Base-by-base conservation (phyloP, 2,329 filamentous ascomycete species). In the Pseudogymnoascus sp. region DNA sequence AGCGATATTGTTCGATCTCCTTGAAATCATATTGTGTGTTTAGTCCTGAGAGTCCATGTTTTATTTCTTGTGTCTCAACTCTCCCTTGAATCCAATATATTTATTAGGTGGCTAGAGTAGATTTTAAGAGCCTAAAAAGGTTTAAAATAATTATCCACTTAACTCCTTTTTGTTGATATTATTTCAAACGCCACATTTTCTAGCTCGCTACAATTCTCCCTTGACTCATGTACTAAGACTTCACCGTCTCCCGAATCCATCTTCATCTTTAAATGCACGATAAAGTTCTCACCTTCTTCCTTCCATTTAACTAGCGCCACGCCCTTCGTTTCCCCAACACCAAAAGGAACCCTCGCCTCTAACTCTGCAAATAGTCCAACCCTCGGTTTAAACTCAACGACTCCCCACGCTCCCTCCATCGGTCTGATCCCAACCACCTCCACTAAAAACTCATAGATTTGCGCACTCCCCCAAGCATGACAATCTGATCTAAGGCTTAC, bases 401-500 rank as follows among this genome's bases (percentile, higher is more conserved):
- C 35, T 37, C 35, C 35, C 35, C 35, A 37, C 35, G 12, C 35
- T 37, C 35, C 35, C 35, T 37, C 62, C 16, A 59, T 35, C 4
- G 62, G 64, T 6, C 38, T 6, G 59, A 70, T 63, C 50, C 69
- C 69, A 31, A 68, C 64, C 60, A 78, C 8, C 66, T 78, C 77
- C 7, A 73, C 73, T 33, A 71, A 75, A 40, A 72, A 78, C 63
- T 78, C 77, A 60, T 78, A 78, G 3, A 79, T 68, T 0, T 76
- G 76, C 14, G 77, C 75, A 62, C 75, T 76, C 1, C 76, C 75
- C 77, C 76, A 78, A 2, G 77, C 76, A 69, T 79, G 77, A 60
- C 77, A 79, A 65, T 79, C 77, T 1, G 75, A 78, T 4, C 77
- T 72, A 64, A 77, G 75, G 2, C 73, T 68, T 4, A 78, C 76